Evolutionary conservation across 192 early-diverging fungal species (phyloP), one percentile per base, ranked within the genome.

Genomic region (Neocallimastix lanati): DNA sequence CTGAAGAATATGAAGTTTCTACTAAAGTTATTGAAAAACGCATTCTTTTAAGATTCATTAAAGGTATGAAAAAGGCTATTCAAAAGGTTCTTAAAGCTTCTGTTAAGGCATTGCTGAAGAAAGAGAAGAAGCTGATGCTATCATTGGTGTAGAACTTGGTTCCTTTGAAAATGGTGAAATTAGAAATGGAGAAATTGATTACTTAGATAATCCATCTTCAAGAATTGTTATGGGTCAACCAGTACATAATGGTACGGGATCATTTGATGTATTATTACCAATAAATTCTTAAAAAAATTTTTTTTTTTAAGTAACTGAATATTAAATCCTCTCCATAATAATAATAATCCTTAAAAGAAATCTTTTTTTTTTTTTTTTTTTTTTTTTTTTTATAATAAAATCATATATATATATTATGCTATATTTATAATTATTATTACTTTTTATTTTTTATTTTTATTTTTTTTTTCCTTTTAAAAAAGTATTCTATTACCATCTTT

Each of bases 151-250:
- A n/a, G 38, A 82, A 6, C 76, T 87, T 12, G 86, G 85, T 27
- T 77, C 82, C 13, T 85, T 82, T 40, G 83, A 84, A 77, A 79
- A 77, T 77, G 58, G 81, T n/a, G 50, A 67, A 67, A 67, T 67
- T 67, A 28, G 79, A 84, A 87, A 89, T 77, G 96, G 96, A 78
- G 96, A 99, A 82, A 90, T 88, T 82, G 98, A 99, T 82, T 85
- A 87, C 4, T 86, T 99, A 36, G 89, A 92, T 25, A 93, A 92
- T 50, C 98, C 98, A 13, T 98, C 96, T 28, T 91, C 96, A 6
- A 90, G 96, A 77, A 88, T 99, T 77, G 96, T 98, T 37, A 86
- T 98, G 86, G 98, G 98, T 78, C 91, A 96, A 87, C 93, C 94
- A 4, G 93, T 98, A 13, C 86, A 88, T 78, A 94, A 93, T 7